phyloP scores from a whole-genome alignment of 257 asterid genomes.

The Coffea canephora region DNA sequence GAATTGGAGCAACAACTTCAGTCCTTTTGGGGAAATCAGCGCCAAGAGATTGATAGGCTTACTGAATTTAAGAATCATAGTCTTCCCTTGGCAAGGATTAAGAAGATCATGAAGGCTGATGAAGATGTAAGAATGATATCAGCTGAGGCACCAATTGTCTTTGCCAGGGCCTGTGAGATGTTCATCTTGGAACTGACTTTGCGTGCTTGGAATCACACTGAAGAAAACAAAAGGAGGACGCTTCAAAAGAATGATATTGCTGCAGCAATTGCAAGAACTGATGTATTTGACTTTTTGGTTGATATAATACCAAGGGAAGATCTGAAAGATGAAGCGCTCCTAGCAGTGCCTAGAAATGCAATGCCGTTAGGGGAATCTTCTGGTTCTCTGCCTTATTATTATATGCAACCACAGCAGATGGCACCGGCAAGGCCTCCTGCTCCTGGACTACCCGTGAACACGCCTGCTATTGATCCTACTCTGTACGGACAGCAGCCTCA shows the following conservation, averaged over 20 bases:
- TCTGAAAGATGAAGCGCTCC: constrained; percentile 17
- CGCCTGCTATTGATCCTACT: constrained; percentile 20
- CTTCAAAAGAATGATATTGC: constrained; percentile 30
- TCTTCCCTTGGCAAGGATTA: constrained; percentile 37
- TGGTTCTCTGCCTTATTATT: constrained; percentile 19
- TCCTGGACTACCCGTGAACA: constrained; percentile 12
- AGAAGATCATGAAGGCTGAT: constrained; percentile 41
- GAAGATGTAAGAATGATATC: constrained; percentile 40
- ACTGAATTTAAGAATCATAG: constrained; percentile 31
- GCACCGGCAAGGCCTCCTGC: constrained; percentile 11
- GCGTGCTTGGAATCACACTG: constrained; percentile 33
- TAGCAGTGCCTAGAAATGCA: constrained; percentile 22
- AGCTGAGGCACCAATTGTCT: constrained; percentile 34
- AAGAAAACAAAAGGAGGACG: constrained; percentile 33
- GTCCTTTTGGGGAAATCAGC: constrained; percentile 22
- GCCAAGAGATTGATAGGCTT: constrained; percentile 16
- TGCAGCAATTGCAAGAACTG: constrained; percentile 28
- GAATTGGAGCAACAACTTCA: constrained; percentile 16
- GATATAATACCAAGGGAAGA: constrained; percentile 34
- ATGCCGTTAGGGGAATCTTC: constrained; percentile 16
- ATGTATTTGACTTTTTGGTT: constrained; percentile 31
- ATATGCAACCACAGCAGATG: constrained; percentile 21
- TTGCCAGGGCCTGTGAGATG: constrained; percentile 37
- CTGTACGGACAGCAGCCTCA: constrained; percentile 19
- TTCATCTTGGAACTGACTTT: constrained; percentile 33